Conservation (phyloP, 2,329 filamentous ascomycete species). For the Furcasterigmium furcatum region DNA sequence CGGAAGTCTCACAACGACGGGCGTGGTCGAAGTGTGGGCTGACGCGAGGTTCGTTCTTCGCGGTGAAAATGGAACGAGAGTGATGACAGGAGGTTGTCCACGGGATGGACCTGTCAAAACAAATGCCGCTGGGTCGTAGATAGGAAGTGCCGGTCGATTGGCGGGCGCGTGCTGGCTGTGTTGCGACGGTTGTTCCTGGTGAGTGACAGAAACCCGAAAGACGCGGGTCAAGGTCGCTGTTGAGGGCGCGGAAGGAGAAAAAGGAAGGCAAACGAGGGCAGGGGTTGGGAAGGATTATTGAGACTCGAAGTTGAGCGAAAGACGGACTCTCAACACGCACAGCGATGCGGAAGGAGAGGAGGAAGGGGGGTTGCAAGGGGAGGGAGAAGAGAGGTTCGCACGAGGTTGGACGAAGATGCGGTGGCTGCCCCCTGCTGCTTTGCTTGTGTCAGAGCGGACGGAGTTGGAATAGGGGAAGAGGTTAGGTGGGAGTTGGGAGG, state of each 20-base stretch:
- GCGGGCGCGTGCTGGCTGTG: no score
- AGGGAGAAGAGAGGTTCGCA: conserved; percentile 21
- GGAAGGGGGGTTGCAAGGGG: conserved; percentile 18
- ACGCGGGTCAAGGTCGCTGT: background rate
- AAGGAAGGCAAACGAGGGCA: conserved; percentile 8
- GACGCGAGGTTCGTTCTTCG: no score
- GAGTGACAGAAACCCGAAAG: no score
- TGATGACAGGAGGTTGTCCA: no score
- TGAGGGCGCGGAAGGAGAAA: conserved; percentile 5
- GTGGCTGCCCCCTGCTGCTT: background rate
- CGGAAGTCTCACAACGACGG: no score
- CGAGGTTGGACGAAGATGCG: conserved; percentile 6
- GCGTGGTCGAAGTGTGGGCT: no score
- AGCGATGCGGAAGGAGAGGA: conserved; percentile 9
- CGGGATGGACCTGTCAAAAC: no score
- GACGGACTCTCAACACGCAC: background rate
- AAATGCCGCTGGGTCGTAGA: no score
- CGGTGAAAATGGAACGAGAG: no score
- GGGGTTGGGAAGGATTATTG: conserved; percentile 9
- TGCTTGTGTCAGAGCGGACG: background rate
- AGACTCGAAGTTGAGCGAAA: conserved; percentile 4
- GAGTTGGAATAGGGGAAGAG: background rate
- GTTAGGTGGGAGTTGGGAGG: background rate
- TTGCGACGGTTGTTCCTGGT: no score
- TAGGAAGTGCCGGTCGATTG: no score